Conservation (phyloP, 176 grass and related monocot genomes). For the Themeda triandra region DNA sequence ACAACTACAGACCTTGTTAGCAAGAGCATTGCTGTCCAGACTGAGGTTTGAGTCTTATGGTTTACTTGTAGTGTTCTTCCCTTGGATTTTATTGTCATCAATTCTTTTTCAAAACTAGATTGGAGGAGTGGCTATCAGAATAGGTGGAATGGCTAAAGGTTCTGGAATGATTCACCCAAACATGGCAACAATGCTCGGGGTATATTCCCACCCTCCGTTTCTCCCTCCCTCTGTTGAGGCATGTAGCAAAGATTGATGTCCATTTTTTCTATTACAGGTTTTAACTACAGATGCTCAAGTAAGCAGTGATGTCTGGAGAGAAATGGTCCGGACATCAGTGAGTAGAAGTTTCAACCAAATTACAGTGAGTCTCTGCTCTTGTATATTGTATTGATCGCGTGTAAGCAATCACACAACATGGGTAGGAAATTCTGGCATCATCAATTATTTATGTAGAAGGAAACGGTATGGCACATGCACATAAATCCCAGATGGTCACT, state of each 20-base stretch:
- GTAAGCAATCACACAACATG: constrained; percentile 1
- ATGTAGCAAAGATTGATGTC: constrained; percentile 6
- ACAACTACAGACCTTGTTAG: constrained; percentile 99
- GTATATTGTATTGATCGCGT: neutral
- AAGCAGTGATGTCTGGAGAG: constrained; percentile 69
- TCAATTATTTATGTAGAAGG: neutral
- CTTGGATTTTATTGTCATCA: neutral
- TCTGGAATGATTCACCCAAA: constrained; percentile 99
- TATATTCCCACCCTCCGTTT: constrained; percentile 36
- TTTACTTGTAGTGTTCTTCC: neutral
- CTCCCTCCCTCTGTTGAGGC: neutral
- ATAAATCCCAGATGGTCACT: neutral
- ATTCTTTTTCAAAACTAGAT: constrained; percentile 58
- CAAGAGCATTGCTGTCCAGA: constrained; percentile 92
- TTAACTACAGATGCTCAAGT: constrained; percentile 93
- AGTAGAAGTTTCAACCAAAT: constrained; percentile 99
- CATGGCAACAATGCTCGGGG: constrained; percentile 98
- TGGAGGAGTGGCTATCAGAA: constrained; percentile 78
- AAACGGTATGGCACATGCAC: neutral
- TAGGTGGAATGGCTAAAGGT: constrained; percentile 99
- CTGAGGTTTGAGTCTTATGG: constrained; percentile 58
- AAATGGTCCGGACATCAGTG: constrained; percentile 78
- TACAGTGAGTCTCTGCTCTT: constrained; percentile 55
- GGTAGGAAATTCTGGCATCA: neutral
- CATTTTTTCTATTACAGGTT: constrained; percentile 59